Conservation (phyloP, 352 stramenopile species). For the Paralagenidium karlingii region DNA sequence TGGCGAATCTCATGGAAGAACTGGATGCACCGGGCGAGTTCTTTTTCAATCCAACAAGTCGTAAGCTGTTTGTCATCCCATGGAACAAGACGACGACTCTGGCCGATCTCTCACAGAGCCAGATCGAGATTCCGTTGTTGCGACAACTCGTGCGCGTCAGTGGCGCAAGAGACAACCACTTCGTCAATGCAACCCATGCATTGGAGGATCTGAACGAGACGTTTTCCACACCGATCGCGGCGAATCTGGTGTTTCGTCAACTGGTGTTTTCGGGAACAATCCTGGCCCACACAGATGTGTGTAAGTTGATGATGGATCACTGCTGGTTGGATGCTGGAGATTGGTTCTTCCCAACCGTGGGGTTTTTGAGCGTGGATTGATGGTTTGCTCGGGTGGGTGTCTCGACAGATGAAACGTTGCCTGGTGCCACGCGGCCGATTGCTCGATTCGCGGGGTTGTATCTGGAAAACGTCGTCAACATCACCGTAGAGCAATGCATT, state of each 20-base stretch:
- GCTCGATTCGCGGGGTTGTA: conserved; percentile 45
- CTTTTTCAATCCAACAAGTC: conserved; percentile 42
- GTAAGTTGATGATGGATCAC: conserved; percentile 13
- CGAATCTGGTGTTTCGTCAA: conserved; percentile 40
- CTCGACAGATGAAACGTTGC: conserved; percentile 24
- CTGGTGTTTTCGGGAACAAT: conserved; percentile 50
- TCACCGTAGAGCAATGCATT: conserved; percentile 34
- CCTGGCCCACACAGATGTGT: conserved; percentile 44
- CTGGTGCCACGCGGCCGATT: conserved; percentile 33
- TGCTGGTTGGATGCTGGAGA: too few relatives aligned
- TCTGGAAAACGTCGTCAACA: conserved; percentile 36
- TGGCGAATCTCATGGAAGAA: conserved; percentile 55
- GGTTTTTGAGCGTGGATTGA: not conserved
- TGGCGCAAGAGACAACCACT: conserved; percentile 40
- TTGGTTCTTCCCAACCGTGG: too few relatives aligned
- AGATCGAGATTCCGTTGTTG: conserved; percentile 40
- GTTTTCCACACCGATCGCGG: conserved; percentile 14
- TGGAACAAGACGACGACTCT: conserved; percentile 10
- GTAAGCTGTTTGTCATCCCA: conserved; percentile 46
- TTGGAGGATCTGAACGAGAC: conserved; percentile 27
- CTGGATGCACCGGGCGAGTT: conserved; percentile 47
- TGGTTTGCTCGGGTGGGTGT: too few relatives aligned
- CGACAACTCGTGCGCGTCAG: conserved; percentile 50
- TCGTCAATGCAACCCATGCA: conserved; percentile 21
- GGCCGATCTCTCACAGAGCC: conserved; percentile 10